A percentile compares a stretch with the other conserved stretches of the same genome.
These are phyloP conservation scores for Salmacisia buchloeana DNA, from an alignment of 1,284 basidiomycete species.

Conservation along the genomic window DNA sequence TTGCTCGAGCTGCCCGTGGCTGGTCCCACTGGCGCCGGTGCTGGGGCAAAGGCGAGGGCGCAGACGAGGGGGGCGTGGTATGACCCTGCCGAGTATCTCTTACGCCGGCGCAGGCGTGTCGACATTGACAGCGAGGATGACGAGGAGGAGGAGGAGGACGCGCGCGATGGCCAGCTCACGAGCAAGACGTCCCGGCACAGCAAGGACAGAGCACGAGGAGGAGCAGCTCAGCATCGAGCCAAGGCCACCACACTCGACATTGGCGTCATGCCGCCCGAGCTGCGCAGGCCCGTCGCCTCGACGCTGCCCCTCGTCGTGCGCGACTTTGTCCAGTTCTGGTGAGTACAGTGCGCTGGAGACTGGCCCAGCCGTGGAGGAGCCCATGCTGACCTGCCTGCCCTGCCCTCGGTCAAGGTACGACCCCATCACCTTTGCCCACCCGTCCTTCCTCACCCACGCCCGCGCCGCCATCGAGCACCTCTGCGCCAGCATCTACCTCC, in stretches of 20 bases:
- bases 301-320: slow-evolving; percentile 30
- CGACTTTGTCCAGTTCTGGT: slow-evolving; percentile 39
- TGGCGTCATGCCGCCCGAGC: slow-evolving; percentile 20
- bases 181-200: too few relatives aligned
- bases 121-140: too few relatives aligned
- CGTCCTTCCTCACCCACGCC: slow-evolving; percentile 30
- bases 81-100: too few relatives aligned
- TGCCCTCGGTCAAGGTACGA: slow-evolving; percentile 23
- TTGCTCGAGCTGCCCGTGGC: slow-evolving; percentile 38
- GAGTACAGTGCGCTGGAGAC: neutral
- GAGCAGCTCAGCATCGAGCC: too few relatives aligned
- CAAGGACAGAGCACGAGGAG: too few relatives aligned
- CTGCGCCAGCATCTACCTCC: slow-evolving; percentile 27
- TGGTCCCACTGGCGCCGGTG: neutral
- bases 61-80: slow-evolving; percentile 7
- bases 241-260: too few relatives aligned
- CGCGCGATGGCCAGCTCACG: too few relatives aligned
- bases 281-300: slow-evolving; percentile 23
- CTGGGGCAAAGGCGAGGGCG: neutral
- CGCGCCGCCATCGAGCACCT: slow-evolving; percentile 33
- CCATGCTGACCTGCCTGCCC: neutral
- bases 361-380: neutral
- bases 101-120: too few relatives aligned
- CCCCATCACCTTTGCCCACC: slow-evolving; percentile 32
- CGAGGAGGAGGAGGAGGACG: too few relatives aligned